Conservation (phyloP, 192 early-diverging fungal genomes). For the Chytriomyces sp. region DNA sequence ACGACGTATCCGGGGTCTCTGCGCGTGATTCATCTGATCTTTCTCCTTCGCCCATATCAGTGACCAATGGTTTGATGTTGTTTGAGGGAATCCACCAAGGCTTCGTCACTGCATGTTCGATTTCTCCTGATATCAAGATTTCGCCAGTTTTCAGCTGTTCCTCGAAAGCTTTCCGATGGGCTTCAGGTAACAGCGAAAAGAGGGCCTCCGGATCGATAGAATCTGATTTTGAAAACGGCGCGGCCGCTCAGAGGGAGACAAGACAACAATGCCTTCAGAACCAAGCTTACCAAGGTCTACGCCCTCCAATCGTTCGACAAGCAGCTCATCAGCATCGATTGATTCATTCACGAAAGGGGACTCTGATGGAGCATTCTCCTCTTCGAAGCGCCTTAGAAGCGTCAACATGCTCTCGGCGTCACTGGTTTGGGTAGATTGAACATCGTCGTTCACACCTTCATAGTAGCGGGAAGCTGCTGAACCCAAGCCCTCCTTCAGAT, state of each 20-base stretch:
- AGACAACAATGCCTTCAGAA: not conserved
- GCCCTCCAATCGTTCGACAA: constrained; percentile 6
- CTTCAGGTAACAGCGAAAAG: constrained; percentile 18
- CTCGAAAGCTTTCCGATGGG: constrained; percentile 20
- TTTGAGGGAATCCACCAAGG: constrained; percentile 13
- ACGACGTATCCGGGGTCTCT: not conserved
- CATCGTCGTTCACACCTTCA: not conserved
- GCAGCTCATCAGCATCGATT: not conserved
- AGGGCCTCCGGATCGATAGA: not conserved
- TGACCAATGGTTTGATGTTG: not conserved
- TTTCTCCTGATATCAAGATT: not conserved
- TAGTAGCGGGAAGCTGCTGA: constrained; percentile 11
- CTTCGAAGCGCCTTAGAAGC: constrained; percentile 21
- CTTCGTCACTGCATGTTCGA: constrained; percentile 1
- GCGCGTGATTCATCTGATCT: not conserved
- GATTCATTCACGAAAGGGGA: not conserved
- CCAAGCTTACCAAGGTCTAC: constrained; percentile 26
- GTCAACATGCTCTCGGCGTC: constrained; percentile 14
- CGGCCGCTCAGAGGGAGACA: no score
- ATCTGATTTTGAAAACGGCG: not conserved
- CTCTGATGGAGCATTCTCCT: not conserved
- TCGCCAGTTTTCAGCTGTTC: not conserved
- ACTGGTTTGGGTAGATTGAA: not conserved
- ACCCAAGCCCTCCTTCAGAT: constrained; percentile 1
- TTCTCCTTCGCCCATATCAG: not conserved